These are phyloP conservation scores for Pseudozyma hubeiensis DNA, from an alignment of 1,284 basidiomycete species.

Conservation along the genomic window DNA sequence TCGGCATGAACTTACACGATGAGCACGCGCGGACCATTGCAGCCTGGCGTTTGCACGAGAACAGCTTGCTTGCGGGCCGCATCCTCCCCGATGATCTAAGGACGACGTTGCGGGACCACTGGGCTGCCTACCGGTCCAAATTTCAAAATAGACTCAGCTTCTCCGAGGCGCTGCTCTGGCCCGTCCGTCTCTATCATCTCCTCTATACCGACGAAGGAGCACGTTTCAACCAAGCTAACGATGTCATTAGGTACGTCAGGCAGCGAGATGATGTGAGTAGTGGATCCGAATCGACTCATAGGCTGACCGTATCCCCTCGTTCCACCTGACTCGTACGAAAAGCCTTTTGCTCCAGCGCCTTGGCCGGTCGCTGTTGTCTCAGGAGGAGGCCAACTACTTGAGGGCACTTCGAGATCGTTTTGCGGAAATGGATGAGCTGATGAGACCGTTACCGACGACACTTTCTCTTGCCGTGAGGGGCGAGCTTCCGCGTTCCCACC, in stretches of 20 bases:
- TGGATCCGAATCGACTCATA: no score
- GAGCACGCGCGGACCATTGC: constrained; percentile 10
- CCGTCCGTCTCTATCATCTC: background rate
- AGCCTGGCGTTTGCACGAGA: constrained; percentile 10
- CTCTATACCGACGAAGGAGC: constrained; percentile 11
- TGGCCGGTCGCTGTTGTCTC: background rate
- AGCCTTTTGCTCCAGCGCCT: constrained; percentile 8
- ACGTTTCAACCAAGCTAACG: constrained; percentile 5
- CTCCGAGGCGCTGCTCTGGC: background rate
- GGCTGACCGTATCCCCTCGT: background rate
- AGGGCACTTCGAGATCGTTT: constrained; percentile 12
- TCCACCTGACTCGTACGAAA: background rate
- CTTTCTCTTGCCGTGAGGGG: background rate
- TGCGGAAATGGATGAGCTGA: background rate
- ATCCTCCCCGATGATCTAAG: background rate
- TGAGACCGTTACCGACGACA: constrained; percentile 10
- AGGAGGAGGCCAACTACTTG: constrained; percentile 2
- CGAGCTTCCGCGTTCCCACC: background rate
- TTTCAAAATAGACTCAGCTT: background rate
- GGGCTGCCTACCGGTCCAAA: background rate
- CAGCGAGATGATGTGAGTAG: background rate
- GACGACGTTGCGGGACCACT: background rate
- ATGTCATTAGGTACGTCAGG: constrained; percentile 17
- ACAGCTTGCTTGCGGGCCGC: background rate
- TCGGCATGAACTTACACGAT: constrained; percentile 17